Conservation (phyloP, 2,329 filamentous ascomycete genomes). For the Coniochaeta sp. region DNA sequence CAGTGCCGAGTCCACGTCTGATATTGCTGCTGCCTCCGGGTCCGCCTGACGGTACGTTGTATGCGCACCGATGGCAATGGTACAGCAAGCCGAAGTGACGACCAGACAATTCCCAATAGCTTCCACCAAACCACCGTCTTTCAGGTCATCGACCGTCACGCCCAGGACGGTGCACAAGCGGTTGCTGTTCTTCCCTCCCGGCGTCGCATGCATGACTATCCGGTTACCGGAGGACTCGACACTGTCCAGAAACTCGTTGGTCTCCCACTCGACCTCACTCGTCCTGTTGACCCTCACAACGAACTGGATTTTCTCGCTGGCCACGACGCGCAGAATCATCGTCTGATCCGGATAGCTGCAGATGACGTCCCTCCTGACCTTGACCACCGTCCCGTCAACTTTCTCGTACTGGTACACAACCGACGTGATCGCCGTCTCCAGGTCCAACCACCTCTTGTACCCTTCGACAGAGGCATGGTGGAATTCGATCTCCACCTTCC, state of each 20-base stretch:
- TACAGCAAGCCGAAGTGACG: slow-evolving; percentile 25
- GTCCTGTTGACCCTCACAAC: slow-evolving; percentile 26
- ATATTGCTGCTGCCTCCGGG: slow-evolving; percentile 18
- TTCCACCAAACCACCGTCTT: slow-evolving; percentile 16
- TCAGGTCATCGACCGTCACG: slow-evolving; percentile 16
- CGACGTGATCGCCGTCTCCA: slow-evolving; percentile 9
- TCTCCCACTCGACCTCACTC: slow-evolving; percentile 34
- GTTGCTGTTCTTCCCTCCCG: slow-evolving; percentile 27
- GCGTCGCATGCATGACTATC: slow-evolving; percentile 28
- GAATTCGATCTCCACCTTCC: slow-evolving; percentile 30
- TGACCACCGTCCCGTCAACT: neutral
- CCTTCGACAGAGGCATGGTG: slow-evolving; percentile 20
- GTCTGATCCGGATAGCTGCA: slow-evolving; percentile 13
- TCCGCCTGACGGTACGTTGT: slow-evolving; percentile 28
- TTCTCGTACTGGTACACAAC: slow-evolving; percentile 5
- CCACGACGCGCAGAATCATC: slow-evolving; percentile 10
- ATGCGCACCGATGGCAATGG: slow-evolving; percentile 29
- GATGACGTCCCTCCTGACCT: slow-evolving; percentile 10
- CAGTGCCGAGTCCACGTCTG: slow-evolving; percentile 16
- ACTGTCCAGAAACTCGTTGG: slow-evolving; percentile 34
- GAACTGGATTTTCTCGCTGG: slow-evolving; percentile 12
- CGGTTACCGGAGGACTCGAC: slow-evolving; percentile 17
- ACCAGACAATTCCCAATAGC: slow-evolving; percentile 26
- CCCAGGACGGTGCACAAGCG: slow-evolving; percentile 23
- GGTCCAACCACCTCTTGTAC: slow-evolving; percentile 11